Evolutionary conservation across 495 filamentous ascomycete species (phyloP).

Genomic region (Neurospora discreta): DNA sequence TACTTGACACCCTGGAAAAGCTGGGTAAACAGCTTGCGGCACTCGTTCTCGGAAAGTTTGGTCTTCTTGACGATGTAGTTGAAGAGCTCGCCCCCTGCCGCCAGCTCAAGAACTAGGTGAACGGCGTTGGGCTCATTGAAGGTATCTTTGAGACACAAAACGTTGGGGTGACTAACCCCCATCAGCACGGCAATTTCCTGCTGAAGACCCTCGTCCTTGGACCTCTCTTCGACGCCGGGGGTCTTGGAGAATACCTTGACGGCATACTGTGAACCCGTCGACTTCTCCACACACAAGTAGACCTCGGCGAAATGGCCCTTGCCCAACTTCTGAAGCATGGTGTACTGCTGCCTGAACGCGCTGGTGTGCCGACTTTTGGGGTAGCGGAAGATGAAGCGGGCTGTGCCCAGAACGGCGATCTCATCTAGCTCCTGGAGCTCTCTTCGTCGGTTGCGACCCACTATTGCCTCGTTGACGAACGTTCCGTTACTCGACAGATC

Average conservation of each 20-base stretch:
- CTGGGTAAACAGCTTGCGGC: slow-evolving; percentile 79
- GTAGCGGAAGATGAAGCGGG: slow-evolving; percentile 83
- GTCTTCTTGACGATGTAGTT: slow-evolving; percentile 82
- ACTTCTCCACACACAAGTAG: slow-evolving; percentile 78
- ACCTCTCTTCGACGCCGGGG: slow-evolving; percentile 63
- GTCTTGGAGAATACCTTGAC: slow-evolving; percentile 91
- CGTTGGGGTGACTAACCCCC: slow-evolving; percentile 90
- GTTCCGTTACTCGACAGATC: slow-evolving; percentile 96
- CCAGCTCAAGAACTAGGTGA: slow-evolving; percentile 86
- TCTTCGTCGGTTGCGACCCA: slow-evolving; percentile 84
- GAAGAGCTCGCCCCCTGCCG: slow-evolving; percentile 88
- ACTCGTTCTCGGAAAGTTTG: slow-evolving; percentile 75
- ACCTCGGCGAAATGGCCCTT: slow-evolving; percentile 97
- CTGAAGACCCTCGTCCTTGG: slow-evolving; percentile 74
- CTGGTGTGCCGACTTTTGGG: slow-evolving; percentile 64
- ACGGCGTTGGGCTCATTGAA: slow-evolving; percentile 88
- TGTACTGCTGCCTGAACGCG: slow-evolving; percentile 78
- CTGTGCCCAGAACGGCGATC: slow-evolving; percentile 70
- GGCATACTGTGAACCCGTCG: slow-evolving; percentile 71
- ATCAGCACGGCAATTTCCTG: slow-evolving; percentile 95
- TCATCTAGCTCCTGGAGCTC: slow-evolving; percentile 84
- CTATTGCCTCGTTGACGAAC: slow-evolving; percentile 81
- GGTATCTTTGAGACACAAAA: slow-evolving; percentile 88
- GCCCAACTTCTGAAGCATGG: slow-evolving; percentile 72
- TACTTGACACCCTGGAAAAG: slow-evolving; percentile 92